phyloP scores from a whole-genome alignment of 2,329 filamentous ascomycete genomes.

The Cadophora luteo-olivacea region DNA sequence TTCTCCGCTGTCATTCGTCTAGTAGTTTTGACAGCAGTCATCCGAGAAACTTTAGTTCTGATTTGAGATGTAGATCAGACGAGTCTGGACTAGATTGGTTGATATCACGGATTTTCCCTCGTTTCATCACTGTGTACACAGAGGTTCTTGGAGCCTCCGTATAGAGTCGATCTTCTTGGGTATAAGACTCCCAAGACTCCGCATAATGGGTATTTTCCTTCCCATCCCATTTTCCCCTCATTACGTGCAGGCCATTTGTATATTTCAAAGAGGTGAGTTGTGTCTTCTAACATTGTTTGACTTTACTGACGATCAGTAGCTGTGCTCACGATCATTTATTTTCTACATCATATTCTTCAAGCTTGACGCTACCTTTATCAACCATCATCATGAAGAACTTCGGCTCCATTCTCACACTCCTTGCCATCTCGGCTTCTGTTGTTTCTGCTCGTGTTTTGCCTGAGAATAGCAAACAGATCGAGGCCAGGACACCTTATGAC shows the following conservation, averaged over 20 bases:
- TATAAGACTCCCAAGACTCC: slow-evolving; percentile 32
- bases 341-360: slow-evolving; percentile 34
- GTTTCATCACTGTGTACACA: slow-evolving; percentile 34
- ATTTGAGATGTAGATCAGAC: slow-evolving; percentile 41
- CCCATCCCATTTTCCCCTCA: slow-evolving; percentile 32
- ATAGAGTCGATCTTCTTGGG: slow-evolving; percentile 22
- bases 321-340: slow-evolving; percentile 39
- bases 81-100: slow-evolving; percentile 32
- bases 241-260: slow-evolving; percentile 39
- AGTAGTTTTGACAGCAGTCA: slow-evolving; percentile 29
- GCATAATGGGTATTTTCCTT: slow-evolving; percentile 24
- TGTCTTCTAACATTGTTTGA: not conserved
- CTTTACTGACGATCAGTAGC: slow-evolving; percentile 36
- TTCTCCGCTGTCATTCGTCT: slow-evolving; percentile 21
- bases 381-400: slow-evolving; percentile 50
- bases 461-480: slow-evolving; percentile 26
- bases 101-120: slow-evolving; percentile 24
- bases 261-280: slow-evolving; percentile 39
- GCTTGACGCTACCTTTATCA: slow-evolving; percentile 38
- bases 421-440: slow-evolving; percentile 47
- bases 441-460: slow-evolving; percentile 44
- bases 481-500: slow-evolving; percentile 35
- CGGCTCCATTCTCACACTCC: slow-evolving; percentile 46
- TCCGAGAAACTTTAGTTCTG: slow-evolving; percentile 26
- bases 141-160: slow-evolving; percentile 21